phyloP scores from a whole-genome alignment of 75 land plant genomes.

The Sequoiadendron giganteum region DNA sequence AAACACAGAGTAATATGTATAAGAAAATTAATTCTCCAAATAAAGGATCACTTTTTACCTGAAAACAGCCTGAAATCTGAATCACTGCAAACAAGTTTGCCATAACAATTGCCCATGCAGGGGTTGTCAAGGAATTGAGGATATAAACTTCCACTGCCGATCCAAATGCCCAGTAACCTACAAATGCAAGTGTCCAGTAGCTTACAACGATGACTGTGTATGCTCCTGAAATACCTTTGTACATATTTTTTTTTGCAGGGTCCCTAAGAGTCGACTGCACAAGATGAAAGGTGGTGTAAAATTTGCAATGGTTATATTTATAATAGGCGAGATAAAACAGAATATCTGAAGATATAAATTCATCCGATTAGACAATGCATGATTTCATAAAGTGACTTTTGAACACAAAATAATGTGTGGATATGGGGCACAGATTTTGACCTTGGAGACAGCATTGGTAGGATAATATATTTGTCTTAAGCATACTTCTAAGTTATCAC shows the following conservation, averaged over 20 bases:
- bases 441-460: background rate
- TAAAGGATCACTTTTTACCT: conserved; percentile 28
- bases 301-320: background rate
- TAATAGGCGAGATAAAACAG: background rate
- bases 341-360: background rate
- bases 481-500: background rate
- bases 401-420: background rate
- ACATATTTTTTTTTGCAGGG: conserved; percentile 63
- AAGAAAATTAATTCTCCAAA: background rate
- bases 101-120: conserved; percentile 55
- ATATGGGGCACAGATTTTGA: background rate
- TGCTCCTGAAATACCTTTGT: conserved; percentile 55
- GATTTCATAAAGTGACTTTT: background rate
- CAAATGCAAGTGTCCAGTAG: conserved; percentile 61
- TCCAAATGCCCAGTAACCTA: conserved; percentile 70
- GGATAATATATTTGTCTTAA: background rate
- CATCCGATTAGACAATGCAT: background rate
- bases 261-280: conserved; percentile 46
- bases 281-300: background rate
- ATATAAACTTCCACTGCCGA: conserved; percentile 42
- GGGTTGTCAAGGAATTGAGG: conserved; percentile 44
- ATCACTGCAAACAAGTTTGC: conserved; percentile 56
- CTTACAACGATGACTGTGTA: conserved; percentile 36
- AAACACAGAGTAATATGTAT: background rate
- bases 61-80: conserved; percentile 68